A percentile compares a stretch with the other conserved stretches of the same genome.
Evolutionary conservation across 1,284 basidiomycete genomes (phyloP).

Genomic region (Xerocomus minutiporus): DNA sequence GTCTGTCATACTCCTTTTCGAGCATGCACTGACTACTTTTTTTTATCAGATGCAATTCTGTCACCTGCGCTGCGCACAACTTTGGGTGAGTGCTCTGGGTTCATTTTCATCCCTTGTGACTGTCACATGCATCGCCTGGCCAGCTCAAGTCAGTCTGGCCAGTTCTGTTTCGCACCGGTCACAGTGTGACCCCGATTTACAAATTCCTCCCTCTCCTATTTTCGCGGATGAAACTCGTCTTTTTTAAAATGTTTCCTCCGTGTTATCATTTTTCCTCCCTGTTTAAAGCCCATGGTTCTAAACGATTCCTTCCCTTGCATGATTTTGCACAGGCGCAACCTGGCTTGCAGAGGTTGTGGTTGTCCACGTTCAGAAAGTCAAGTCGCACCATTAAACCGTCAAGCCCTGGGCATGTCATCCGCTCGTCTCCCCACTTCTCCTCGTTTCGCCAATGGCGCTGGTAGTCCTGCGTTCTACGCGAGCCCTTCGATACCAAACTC

Average conservation of each 20-base stretch:
- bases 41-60: conserved; percentile 49
- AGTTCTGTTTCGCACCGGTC: conserved; percentile 20
- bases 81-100: conserved; percentile 55
- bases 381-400: conserved; percentile 30
- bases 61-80: conserved; percentile 65
- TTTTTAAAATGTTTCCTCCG: conserved; percentile 6
- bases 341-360: conserved; percentile 69
- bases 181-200: conserved; percentile 15
- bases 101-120: not conserved
- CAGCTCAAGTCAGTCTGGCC: not conserved
- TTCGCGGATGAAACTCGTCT: conserved; percentile 1
- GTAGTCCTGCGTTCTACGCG: conserved; percentile 11
- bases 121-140: conserved; percentile 3
- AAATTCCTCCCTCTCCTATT: conserved; percentile 28
- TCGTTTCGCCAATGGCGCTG: conserved; percentile 35
- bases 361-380: conserved; percentile 46
- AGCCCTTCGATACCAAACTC: conserved; percentile 25
- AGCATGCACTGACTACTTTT: conserved; percentile 11
- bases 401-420: conserved; percentile 23
- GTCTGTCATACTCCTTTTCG: conserved; percentile 8
- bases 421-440: conserved; percentile 41
- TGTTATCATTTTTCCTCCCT: not conserved
- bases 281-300: conserved; percentile 30
- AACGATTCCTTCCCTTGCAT: conserved; percentile 45
- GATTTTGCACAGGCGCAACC: conserved; percentile 59